Conservation (phyloP, 2,329 filamentous ascomycete genomes). For the Penicillium sp. region DNA sequence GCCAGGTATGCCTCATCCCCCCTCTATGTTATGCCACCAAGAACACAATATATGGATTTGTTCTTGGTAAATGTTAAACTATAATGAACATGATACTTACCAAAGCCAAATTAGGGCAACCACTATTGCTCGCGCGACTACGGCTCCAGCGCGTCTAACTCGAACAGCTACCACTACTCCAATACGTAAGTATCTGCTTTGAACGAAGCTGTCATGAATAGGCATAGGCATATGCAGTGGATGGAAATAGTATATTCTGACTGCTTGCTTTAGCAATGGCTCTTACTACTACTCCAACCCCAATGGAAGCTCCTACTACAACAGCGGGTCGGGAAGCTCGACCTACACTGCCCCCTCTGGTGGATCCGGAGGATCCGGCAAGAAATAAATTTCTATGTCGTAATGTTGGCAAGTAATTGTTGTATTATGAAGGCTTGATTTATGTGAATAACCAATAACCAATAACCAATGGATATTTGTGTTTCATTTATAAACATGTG, state of each 20-base stretch:
- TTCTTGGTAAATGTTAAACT: background rate
- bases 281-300: conserved; percentile 74
- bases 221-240: background rate
- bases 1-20: conserved; percentile 59
- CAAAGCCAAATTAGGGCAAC: conserved; percentile 55
- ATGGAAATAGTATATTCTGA: background rate
- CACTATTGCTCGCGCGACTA: conserved; percentile 67
- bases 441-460: background rate
- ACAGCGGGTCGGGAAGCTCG: conserved; percentile 57
- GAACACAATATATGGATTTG: background rate
- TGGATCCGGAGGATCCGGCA: conserved; percentile 1
- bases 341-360: conserved; percentile 58
- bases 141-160: conserved; percentile 55
- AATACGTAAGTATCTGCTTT: conserved; percentile 52
- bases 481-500: background rate
- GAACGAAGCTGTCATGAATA: background rate
- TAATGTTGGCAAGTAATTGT: background rate
- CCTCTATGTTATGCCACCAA: background rate
- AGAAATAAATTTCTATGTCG: conserved; percentile 8
- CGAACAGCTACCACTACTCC: conserved; percentile 63
- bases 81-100: background rate
- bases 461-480: background rate
- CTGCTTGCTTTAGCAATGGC: conserved; percentile 50
- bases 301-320: conserved; percentile 68
- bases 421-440: background rate